phyloP scores from a whole-genome alignment of 176 grass and related monocot genomes.

The Eragrostis curvula region DNA sequence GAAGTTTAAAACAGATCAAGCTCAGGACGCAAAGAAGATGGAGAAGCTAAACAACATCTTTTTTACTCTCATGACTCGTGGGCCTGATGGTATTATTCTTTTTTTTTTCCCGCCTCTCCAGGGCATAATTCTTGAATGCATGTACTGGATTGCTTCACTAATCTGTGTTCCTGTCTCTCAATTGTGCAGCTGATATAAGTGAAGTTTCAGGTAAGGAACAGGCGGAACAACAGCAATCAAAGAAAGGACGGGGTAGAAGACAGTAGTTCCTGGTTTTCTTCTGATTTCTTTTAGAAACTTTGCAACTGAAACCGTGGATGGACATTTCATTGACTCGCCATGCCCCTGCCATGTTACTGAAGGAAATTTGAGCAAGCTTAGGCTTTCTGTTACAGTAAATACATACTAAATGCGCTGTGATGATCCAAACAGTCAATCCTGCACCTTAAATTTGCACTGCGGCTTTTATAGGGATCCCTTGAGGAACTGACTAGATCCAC shows the following conservation, averaged over 20 bases:
- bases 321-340: constrained; percentile 31
- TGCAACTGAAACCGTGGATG: not conserved
- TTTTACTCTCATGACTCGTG: constrained; percentile 87
- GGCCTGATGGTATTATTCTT: constrained; percentile 75
- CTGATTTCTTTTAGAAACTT: not conserved
- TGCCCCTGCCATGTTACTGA: constrained; percentile 7
- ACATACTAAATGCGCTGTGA: not conserved
- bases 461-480: not conserved
- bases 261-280: constrained; percentile 44
- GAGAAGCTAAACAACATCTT: constrained; percentile 96
- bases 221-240: constrained; percentile 73
- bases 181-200: constrained; percentile 73
- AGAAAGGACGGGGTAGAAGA: constrained; percentile 93
- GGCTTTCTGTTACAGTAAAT: constrained; percentile 26
- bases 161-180: not conserved
- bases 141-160: not conserved
- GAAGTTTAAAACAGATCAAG: constrained; percentile 97
- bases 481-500: not conserved
- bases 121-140: not conserved
- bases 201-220: constrained; percentile 94
- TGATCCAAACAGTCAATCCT: constrained; percentile 1
- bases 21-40: constrained; percentile 98
- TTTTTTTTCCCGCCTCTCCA: not conserved
- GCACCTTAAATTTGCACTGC: not conserved
- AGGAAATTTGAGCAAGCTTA: constrained; percentile 20